phyloP scores from a whole-genome alignment of 495 filamentous ascomycete genomes.

The Aspergillus leporis region DNA sequence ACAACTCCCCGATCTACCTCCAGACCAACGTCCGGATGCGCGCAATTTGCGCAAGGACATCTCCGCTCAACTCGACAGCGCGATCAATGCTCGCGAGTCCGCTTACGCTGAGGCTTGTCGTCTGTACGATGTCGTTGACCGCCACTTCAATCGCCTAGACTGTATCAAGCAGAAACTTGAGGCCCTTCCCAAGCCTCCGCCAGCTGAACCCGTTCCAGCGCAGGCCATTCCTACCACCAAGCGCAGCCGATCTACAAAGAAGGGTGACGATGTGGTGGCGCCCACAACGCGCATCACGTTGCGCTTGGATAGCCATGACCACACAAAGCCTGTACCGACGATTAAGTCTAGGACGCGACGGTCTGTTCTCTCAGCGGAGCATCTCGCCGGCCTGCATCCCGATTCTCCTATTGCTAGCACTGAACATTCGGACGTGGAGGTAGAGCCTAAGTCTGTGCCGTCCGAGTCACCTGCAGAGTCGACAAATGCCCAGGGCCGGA shows the following conservation, averaged over 20 bases:
- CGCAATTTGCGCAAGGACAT: constrained; percentile 71
- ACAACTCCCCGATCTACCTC: constrained; percentile 60
- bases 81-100: constrained; percentile 73
- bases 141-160: constrained; percentile 73
- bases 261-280: constrained; percentile 35
- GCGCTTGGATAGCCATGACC: constrained; percentile 55
- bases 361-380: constrained; percentile 35
- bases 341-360: constrained; percentile 43
- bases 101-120: constrained; percentile 81
- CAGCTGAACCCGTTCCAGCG: constrained; percentile 64
- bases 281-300: constrained; percentile 61
- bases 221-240: constrained; percentile 53
- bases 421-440: constrained; percentile 47
- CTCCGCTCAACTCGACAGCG: constrained; percentile 70
- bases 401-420: constrained; percentile 50
- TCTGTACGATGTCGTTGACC: constrained; percentile 73
- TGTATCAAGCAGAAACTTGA: constrained; percentile 82
- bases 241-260: constrained; percentile 49
- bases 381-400: constrained; percentile 38
- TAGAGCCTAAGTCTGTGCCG: constrained; percentile 18
- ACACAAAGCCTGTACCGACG: constrained; percentile 26
- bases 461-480: constrained; percentile 15
- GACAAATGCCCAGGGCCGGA: constrained; percentile 11
- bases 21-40: constrained; percentile 52
- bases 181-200: constrained; percentile 69